Conservation (phyloP, 2,329 filamentous ascomycete genomes). For the Epichloe scottii region DNA sequence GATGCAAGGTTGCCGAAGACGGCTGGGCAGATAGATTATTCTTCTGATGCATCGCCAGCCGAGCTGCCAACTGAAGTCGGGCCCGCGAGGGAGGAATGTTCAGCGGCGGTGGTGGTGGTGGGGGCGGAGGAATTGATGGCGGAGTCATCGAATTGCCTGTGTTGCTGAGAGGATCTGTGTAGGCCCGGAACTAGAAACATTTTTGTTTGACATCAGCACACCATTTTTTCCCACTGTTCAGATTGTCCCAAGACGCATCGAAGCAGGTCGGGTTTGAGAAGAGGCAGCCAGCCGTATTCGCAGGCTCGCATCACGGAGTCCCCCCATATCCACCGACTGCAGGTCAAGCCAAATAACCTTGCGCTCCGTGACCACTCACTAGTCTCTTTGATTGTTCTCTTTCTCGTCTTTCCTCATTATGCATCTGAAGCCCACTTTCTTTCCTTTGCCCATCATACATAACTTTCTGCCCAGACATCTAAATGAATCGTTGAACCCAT, state of each 20-base stretch:
- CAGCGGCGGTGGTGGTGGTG: constrained; percentile 62
- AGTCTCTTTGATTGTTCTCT: background rate
- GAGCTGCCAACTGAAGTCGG: constrained; percentile 77
- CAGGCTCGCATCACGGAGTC: constrained; percentile 1
- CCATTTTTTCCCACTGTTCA: constrained; percentile 11
- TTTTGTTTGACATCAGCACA: constrained; percentile 1
- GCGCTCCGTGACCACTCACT: background rate
- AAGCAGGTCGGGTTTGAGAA: constrained; percentile 8
- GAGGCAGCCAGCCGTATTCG: constrained; percentile 2
- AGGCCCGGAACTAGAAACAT: constrained; percentile 40
- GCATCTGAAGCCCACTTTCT: background rate
- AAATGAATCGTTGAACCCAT: background rate
- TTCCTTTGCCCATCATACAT: constrained; percentile 2
- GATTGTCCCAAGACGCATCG: constrained; percentile 2
- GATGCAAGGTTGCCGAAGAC: constrained; percentile 27
- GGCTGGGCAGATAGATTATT: constrained; percentile 37
- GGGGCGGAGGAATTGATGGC: constrained; percentile 46
- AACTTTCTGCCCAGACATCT: constrained; percentile 1
- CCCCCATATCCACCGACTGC: background rate
- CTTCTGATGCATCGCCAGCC: constrained; percentile 65
- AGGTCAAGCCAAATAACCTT: background rate
- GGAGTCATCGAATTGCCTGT: constrained; percentile 35
- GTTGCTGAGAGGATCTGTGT: constrained; percentile 42
- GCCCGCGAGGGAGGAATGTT: constrained; percentile 81
- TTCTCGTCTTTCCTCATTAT: constrained; percentile 1